Percentiles rank a stretch among this genome's conserved stretches.
Conservation (phyloP, 805 yeast genomes). For the Kazachstania africana region DNA sequence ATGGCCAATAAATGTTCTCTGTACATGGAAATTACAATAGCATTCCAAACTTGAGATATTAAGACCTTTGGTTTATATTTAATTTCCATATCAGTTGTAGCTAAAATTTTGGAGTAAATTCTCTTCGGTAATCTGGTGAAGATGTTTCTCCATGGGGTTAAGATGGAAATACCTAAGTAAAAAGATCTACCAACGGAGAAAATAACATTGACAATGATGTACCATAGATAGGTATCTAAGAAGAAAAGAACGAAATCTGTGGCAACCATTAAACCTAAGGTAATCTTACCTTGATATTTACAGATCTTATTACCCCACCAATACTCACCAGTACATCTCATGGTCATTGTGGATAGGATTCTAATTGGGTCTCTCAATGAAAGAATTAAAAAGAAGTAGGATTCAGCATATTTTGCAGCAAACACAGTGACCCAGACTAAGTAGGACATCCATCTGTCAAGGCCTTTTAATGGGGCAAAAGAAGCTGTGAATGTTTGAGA, state of each 20-base stretch:
- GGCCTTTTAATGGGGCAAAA: slow-evolving; percentile 66
- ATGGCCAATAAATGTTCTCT: slow-evolving; percentile 97
- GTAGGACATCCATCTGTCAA: slow-evolving; percentile 95
- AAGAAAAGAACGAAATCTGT: slow-evolving; percentile 93
- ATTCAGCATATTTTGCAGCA: slow-evolving; percentile 79
- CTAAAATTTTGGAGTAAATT: slow-evolving; percentile 93
- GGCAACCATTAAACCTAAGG: slow-evolving; percentile 82
- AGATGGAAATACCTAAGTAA: slow-evolving; percentile 95
- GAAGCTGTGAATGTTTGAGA: slow-evolving; percentile 94
- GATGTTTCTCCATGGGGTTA: slow-evolving; percentile 99
- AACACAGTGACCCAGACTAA: slow-evolving; percentile 83
- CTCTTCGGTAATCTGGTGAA: slow-evolving; percentile 97
- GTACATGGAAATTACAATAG: slow-evolving; percentile 97
- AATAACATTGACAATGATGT: slow-evolving; percentile 85
- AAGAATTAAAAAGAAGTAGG: slow-evolving; percentile 82
- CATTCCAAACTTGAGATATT: slow-evolving; percentile 98
- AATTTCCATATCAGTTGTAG: slow-evolving; percentile 98
- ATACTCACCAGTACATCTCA: slow-evolving; percentile 93
- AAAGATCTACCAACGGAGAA: slow-evolving; percentile 97
- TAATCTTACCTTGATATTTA: slow-evolving; percentile 76
- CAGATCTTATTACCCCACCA: slow-evolving; percentile 75
- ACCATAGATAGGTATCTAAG: slow-evolving; percentile 98
- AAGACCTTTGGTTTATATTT: slow-evolving; percentile 97
- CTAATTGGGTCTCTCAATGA: slow-evolving; percentile 93
- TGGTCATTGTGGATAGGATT: slow-evolving; percentile 66